A percentile compares a stretch with the other conserved stretches of the same genome.
Evolutionary conservation across 176 grass and related monocot genomes (phyloP).

Genomic region (Bonia amplexicaulis): DNA sequence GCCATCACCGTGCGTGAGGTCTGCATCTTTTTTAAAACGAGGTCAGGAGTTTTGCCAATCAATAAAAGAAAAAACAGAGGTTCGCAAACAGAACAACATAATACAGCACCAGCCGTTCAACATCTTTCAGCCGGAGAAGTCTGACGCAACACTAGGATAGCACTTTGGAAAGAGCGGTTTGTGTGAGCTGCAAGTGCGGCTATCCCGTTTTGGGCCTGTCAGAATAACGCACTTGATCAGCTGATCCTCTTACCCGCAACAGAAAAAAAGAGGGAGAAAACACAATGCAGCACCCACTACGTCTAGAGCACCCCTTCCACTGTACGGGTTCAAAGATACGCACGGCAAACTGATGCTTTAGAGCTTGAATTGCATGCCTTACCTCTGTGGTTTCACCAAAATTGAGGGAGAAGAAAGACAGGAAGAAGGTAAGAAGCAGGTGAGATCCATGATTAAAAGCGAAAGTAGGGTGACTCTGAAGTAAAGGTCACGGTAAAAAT

Average conservation of each 20-base stretch:
- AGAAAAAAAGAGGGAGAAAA: neutral
- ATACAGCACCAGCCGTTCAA: too few relatives aligned
- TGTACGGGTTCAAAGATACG: neutral
- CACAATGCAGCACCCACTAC: neutral
- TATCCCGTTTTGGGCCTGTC: neutral
- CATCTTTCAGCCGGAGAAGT: neutral
- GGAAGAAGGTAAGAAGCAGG: too few relatives aligned
- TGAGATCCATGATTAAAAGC: neutral
- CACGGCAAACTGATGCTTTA: neutral
- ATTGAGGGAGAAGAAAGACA: neutral
- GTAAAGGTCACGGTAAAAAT: too few relatives aligned
- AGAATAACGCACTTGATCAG: neutral
- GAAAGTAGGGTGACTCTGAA: neutral
- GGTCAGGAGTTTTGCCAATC: too few relatives aligned
- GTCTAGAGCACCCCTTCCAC: neutral
- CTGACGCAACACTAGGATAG: neutral
- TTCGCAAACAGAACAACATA: too few relatives aligned
- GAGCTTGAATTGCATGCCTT: neutral
- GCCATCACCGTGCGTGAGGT: neutral
- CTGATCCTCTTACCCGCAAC: neutral
- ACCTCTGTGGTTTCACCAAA: neutral
- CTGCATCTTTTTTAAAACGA: too few relatives aligned
- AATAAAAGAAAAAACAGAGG: too few relatives aligned
- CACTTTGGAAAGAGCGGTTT: neutral
- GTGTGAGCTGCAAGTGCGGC: neutral